phyloP scores from a whole-genome alignment of 805 yeast genomes.

The Blastobotrys attinorum region DNA sequence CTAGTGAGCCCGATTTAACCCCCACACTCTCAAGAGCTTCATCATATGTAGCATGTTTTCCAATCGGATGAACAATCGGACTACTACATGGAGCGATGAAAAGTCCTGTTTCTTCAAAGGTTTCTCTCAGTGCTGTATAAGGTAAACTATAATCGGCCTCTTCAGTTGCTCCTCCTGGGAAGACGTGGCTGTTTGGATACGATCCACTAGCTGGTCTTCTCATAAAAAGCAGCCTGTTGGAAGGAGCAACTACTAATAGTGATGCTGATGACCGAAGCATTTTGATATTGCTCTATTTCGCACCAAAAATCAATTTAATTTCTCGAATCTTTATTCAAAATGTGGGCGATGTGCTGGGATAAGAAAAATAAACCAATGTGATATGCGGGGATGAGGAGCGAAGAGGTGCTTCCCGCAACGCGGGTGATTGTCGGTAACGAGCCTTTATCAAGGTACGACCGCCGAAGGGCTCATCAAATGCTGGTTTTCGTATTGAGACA shows the following conservation, averaged over 20 bases:
- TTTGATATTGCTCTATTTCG: too few species aligned
- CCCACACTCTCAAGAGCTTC: slow-evolving; percentile 9
- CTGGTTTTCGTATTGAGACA: too few species aligned
- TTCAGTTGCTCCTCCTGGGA: slow-evolving; percentile 28
- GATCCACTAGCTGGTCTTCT: slow-evolving; percentile 24
- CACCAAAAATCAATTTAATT: background rate
- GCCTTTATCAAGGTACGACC: too few species aligned
- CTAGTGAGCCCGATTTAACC: background rate
- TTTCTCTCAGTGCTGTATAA: slow-evolving; percentile 27
- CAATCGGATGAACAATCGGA: slow-evolving; percentile 1
- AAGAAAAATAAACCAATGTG: background rate
- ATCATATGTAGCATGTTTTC: slow-evolving; percentile 6
- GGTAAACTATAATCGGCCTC: slow-evolving; percentile 18
- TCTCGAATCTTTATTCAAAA: background rate
- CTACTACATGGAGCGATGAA: slow-evolving; percentile 17
- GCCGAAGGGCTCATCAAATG: too few species aligned
- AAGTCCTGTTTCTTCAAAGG: slow-evolving; percentile 28
- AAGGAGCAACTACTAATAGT: slow-evolving; percentile 17
- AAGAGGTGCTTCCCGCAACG: too few species aligned
- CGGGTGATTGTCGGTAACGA: too few species aligned
- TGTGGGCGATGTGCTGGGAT: background rate
- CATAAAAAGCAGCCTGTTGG: slow-evolving; percentile 21
- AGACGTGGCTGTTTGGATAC: slow-evolving; percentile 24
- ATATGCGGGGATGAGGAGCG: background rate
- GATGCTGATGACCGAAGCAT: slow-evolving; percentile 18